These are phyloP conservation scores for Meyerozyma carpophila DNA, from an alignment of 1,139 yeast genomes.

Conservation along the genomic window DNA sequence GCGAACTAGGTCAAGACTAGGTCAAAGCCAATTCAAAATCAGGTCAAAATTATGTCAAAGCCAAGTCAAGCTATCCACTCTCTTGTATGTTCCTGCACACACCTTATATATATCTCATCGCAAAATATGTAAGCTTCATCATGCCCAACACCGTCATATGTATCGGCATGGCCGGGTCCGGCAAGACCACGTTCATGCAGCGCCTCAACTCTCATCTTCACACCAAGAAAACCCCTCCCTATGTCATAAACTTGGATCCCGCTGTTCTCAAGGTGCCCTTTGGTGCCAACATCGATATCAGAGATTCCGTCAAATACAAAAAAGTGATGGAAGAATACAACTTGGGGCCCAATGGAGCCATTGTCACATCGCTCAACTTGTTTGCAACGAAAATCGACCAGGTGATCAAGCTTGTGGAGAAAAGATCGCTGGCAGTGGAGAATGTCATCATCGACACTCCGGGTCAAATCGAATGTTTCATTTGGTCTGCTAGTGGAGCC, in stretches of 20 bases:
- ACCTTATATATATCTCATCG: background rate
- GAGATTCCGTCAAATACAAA: conserved; percentile 93
- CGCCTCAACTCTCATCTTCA: conserved; percentile 86
- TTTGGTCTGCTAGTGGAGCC: conserved; percentile 96
- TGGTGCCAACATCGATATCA: conserved; percentile 89
- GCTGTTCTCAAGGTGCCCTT: conserved; percentile 91
- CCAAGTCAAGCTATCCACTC: no score
- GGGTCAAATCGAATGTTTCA: conserved; percentile 96
- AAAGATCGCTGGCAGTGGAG: conserved; percentile 57
- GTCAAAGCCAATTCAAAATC: no score
- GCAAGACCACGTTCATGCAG: conserved; percentile 98
- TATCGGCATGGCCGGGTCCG: conserved; percentile 97
- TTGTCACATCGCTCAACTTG: conserved; percentile 87
- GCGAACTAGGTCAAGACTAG: no score
- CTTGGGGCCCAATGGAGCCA: conserved; percentile 97
- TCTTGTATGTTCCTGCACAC: background rate
- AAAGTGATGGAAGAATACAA: conserved; percentile 93
- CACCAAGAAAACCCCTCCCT: conserved; percentile 66
- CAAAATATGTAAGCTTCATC: background rate
- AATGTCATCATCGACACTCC: conserved; percentile 94
- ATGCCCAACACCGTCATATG: conserved; percentile 65
- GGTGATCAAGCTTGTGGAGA: conserved; percentile 80
- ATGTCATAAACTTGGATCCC: conserved; percentile 92
- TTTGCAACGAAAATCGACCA: conserved; percentile 96
- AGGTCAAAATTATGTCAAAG: no score